Base-by-base conservation (phyloP, 2,329 filamentous ascomycete species). In the Aspergillus tamarii region DNA sequence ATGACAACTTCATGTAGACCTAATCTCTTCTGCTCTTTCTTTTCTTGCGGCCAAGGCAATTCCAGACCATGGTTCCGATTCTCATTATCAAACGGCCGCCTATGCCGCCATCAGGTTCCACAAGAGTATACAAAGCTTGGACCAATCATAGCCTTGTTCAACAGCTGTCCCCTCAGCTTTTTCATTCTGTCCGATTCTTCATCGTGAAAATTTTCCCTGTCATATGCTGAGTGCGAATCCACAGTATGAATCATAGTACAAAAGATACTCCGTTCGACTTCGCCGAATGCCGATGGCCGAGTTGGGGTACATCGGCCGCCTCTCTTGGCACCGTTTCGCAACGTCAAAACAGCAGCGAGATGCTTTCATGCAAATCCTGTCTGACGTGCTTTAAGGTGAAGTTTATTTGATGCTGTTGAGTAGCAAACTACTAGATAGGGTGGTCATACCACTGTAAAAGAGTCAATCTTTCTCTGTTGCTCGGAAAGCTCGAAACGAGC, bases 241-340 rank as follows among this genome's bases (percentile, higher is more conserved):
- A 50, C 26, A 4, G 26, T 50, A 30, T 50, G 46, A 50, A 50
- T 50, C 46, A 50, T 9, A 36, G n/a, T 12, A 14, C 10, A n/a
- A n/a, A n/a, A 14, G 12, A 11, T 2, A 23, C 8, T 36, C 28
- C 19, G 23, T 54, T 4, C 30, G 36, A 36, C 19, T 36, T 36
- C 16, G 52, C 52, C 52, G 52, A 36, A 36, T 36, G 52, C 52
- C 52, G 52, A 36, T 28, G 52, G 52, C 52, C 52, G 30, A 26
- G 6, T 23, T 19, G n/a, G n/a, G 21, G 12, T n/a, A 30, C 30
- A 9, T 34, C 52, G 52, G 30, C 52, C 30, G 16, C 14, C 8
- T 11, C 46, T 10, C 45, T 26, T 26, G 23, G 45, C 45, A 14
- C 23, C 45, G 1, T 26, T 8, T 28, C 19, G 12, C 45, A 48